Base-by-base conservation (phyloP, 2,329 filamentous ascomycete species). In the Xylaria sp. region DNA sequence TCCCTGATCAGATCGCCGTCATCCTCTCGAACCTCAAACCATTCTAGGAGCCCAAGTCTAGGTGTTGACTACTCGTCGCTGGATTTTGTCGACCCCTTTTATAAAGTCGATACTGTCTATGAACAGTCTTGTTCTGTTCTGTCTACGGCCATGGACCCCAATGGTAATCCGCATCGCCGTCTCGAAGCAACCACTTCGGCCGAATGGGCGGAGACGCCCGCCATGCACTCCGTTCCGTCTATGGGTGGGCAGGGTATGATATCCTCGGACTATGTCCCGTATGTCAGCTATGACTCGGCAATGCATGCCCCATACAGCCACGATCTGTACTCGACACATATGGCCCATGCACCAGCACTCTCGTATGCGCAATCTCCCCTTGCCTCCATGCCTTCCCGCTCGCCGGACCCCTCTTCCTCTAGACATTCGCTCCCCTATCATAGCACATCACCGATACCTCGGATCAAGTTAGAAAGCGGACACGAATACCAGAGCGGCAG, bases 231-330 rank as follows among this genome's bases (percentile, higher is more conserved):
- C 31, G 74, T 79, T 23, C 78, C 82, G 48, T 80, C 82, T 3
- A 77, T 83, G 55, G 78, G 80, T 64, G 80, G 83, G 69, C 81
- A 84, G 62, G 84, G 81, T 72, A 80, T 86, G 36, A 76, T 87
- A 65, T 80, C 84, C 41, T 76, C 83, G 43, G 86, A 86, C 55
- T 89, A 88, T 75, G 84, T 86, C 73, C 77, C 82, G 36, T 89
- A 87, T 74, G 80, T 81, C 69, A 79, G 80, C 66, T 88, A 86
- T 74, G 82, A 84, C 43, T 74, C 80, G 31, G 76, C 78, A 62
- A 75, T 84, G 70, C 75, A 81, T 64, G 70, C 79, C 23, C 71
- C 83, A 2, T 88, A 86, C 72, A 80, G 78, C 68, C 82, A 84
- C 73, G 83, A 86, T 68, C 74, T 83, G 65, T 88, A 87, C 75